Percentiles rank a stretch among this genome's conserved stretches.
Evolutionary conservation across 306 rosid species (phyloP).

Genomic region (Trifolium subterraneum): DNA sequence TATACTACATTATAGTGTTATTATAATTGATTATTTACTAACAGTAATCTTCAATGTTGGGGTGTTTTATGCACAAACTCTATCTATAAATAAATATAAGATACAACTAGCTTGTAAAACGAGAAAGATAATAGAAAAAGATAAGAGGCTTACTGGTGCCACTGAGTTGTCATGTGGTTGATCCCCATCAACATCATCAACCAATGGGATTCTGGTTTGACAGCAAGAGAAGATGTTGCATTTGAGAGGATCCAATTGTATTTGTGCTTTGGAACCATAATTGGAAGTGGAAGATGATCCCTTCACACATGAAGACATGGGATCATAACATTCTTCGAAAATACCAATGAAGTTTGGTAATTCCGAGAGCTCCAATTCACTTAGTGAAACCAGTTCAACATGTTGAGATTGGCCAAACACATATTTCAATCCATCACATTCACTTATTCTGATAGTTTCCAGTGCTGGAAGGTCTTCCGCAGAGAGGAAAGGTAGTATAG

Average conservation of each 20-base stretch:
- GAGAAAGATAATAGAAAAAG: neutral
- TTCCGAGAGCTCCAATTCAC: fast-evolving
- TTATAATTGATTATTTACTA: no score
- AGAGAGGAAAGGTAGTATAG: neutral
- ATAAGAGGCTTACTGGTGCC: neutral
- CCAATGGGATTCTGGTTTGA: neutral
- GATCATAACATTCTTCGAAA: neutral
- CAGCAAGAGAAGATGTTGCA: neutral
- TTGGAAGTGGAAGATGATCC: neutral
- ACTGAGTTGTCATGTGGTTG: neutral
- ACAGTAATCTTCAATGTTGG: neutral
- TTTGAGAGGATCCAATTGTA: neutral
- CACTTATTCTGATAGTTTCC: neutral
- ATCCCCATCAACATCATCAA: neutral
- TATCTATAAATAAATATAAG: no score
- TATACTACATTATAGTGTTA: no score
- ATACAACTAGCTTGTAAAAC: neutral
- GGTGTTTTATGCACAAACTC: neutral
- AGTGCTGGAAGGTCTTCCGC: neutral
- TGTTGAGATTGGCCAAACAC: neutral
- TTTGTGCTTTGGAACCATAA: neutral
- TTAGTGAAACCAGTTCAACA: neutral
- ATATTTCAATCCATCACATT: neutral
- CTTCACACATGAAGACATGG: neutral
- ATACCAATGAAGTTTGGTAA: conserved; percentile 3